Percentiles rank a stretch among this genome's conserved stretches.
These are phyloP conservation scores for Cinnamomum micranthum DNA, from an alignment of 164 flowering plant species.

Conservation along the genomic window DNA sequence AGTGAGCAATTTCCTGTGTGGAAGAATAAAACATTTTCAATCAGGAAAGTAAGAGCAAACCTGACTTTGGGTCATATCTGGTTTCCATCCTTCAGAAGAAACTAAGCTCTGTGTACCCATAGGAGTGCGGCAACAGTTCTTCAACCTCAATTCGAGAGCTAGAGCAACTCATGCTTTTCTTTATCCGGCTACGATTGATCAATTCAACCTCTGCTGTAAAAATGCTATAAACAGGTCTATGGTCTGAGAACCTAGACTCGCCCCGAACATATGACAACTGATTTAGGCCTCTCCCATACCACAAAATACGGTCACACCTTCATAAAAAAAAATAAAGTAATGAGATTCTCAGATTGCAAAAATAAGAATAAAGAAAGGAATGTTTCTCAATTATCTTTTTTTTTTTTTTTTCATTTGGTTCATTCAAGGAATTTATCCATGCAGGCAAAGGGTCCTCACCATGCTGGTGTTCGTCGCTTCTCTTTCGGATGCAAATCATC, in stretches of 20 bases:
- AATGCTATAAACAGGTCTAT: constrained; percentile 77
- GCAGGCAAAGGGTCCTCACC: constrained; percentile 35
- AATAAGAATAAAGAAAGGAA: background rate
- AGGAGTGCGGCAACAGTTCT: constrained; percentile 64
- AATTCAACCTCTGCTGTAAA: constrained; percentile 76
- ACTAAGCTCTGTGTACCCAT: constrained; percentile 50
- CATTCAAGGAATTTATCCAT: background rate
- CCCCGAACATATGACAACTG: constrained; percentile 88
- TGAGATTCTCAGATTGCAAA: background rate
- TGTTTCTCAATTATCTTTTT: background rate
- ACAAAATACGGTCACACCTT: constrained; percentile 92
- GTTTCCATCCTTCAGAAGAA: constrained; percentile 33
- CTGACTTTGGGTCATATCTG: background rate
- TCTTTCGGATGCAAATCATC: constrained; percentile 83
- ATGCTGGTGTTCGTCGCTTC: constrained; percentile 94
- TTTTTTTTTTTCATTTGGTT: background rate
- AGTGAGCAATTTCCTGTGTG: background rate
- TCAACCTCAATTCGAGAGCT: constrained; percentile 76
- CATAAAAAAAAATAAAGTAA: constrained; percentile 8
- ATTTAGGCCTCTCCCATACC: constrained; percentile 79
- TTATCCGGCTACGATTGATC: constrained; percentile 43
- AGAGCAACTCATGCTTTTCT: constrained; percentile 59
- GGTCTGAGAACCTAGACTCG: constrained; percentile 83
- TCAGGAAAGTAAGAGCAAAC: background rate
- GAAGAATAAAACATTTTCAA: background rate